Evolutionary conservation across 108 stramenopile genomes (phyloP).

Genomic region (Bacterosira constricta): DNA sequence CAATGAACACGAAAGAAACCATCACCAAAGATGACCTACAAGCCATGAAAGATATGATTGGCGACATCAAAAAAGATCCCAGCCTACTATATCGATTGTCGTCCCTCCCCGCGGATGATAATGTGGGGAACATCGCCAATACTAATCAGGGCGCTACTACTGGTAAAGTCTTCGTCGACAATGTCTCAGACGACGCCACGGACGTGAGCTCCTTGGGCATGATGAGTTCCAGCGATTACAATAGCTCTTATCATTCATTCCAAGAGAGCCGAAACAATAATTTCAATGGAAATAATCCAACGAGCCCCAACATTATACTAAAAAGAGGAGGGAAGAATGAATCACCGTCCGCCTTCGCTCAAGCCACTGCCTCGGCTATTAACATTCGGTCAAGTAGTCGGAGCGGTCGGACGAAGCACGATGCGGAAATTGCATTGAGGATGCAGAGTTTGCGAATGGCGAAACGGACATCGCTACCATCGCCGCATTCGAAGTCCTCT

Average conservation of each 20-base stretch:
- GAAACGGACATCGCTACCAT: neutral
- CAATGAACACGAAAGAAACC: neutral
- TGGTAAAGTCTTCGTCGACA: neutral
- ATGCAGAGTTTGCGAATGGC: conserved; percentile 23
- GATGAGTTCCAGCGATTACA: conserved; percentile 20
- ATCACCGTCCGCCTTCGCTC: neutral
- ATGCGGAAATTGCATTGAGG: conserved; percentile 20
- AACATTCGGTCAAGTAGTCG: too few relatives aligned
- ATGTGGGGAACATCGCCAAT: neutral
- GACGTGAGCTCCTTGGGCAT: conserved; percentile 33
- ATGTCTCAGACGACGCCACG: conserved; percentile 21
- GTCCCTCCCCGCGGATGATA: neutral
- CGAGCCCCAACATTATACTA: too few relatives aligned
- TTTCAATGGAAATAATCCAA: too few relatives aligned
- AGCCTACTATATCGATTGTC: conserved; percentile 30
- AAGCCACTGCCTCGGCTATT: neutral
- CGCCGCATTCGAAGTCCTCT: neutral
- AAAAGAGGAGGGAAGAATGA: too few relatives aligned
- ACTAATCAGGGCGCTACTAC: neutral
- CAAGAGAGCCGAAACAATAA: too few relatives aligned
- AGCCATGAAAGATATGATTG: conserved; percentile 51
- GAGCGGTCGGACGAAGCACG: conserved; percentile 11
- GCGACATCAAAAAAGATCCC: conserved; percentile 42
- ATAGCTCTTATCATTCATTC: neutral
- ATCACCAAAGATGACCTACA: conserved; percentile 43